phyloP scores from a whole-genome alignment of 208 protist genomes.

The Leishmania mexicana region DNA sequence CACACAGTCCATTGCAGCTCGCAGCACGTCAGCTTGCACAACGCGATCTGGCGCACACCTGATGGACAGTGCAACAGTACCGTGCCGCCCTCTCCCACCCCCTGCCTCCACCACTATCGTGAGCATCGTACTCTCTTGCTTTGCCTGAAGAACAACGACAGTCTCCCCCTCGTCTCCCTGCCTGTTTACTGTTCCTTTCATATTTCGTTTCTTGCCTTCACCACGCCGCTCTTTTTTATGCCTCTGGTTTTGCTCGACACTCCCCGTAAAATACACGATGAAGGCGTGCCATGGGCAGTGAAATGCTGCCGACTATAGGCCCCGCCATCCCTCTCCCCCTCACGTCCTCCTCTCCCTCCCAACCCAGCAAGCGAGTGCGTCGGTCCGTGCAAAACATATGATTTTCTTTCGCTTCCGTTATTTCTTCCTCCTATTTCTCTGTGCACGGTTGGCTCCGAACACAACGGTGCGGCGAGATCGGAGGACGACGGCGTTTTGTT shows the following conservation, averaged over 20 bases:
- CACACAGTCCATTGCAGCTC: background rate
- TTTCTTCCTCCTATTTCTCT: background rate
- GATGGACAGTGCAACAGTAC: background rate
- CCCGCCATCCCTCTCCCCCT: background rate
- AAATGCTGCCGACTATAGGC: background rate
- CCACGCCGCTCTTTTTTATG: background rate
- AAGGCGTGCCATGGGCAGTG: background rate
- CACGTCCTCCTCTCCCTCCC: background rate
- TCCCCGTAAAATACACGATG: background rate
- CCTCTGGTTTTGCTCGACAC: background rate
- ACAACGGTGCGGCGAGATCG: background rate
- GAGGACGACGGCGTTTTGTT: background rate
- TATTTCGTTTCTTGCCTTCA: background rate
- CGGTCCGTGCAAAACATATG: background rate
- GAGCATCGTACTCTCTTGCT: background rate
- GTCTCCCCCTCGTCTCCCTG: background rate
- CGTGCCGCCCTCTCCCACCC: background rate
- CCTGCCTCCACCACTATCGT: background rate
- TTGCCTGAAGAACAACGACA: background rate
- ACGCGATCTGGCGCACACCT: background rate
- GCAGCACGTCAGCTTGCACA: background rate
- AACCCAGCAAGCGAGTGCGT: background rate
- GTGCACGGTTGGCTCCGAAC: background rate
- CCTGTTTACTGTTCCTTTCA: background rate
- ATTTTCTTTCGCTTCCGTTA: background rate